Percentiles rank a stretch among this genome's conserved stretches.
Evolutionary conservation across 2,329 filamentous ascomycete genomes (phyloP).

Genomic region (Diaporthe vexans): DNA sequence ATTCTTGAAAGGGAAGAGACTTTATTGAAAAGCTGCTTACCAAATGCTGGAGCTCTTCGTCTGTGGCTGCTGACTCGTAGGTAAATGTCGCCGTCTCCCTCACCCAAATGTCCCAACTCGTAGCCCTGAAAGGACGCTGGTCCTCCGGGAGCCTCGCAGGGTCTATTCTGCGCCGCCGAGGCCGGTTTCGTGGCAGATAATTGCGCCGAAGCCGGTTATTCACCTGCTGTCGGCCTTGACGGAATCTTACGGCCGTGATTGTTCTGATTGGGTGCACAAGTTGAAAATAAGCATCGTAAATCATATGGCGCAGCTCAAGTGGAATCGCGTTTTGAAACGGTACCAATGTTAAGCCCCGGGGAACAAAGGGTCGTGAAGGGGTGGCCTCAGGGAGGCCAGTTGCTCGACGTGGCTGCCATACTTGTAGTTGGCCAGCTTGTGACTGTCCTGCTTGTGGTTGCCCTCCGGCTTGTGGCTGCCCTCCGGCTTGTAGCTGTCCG

Average conservation of each 20-base stretch:
- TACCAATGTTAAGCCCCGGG: not conserved
- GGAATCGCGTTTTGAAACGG: not conserved
- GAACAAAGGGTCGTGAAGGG: not conserved
- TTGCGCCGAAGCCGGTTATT: not conserved
- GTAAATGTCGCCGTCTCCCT: not conserved
- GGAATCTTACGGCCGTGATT: not conserved
- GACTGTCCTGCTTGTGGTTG: not conserved
- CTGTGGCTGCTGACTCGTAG: not conserved
- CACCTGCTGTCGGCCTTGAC: not conserved
- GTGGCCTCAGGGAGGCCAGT: not conserved
- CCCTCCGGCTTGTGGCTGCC: not conserved
- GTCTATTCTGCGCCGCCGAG: not conserved
- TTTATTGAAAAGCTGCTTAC: not conserved
- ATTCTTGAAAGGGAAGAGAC: too few relatives aligned
- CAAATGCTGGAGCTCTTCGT: not conserved
- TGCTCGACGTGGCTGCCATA: not conserved
- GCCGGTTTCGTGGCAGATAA: not conserved
- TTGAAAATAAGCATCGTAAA: not conserved
- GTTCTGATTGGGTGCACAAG: not conserved
- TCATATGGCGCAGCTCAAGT: not conserved
- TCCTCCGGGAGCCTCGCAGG: not conserved
- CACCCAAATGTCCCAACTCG: not conserved
- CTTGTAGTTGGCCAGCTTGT: fast-evolving
- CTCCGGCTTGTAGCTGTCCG: not conserved
- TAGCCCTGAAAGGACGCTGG: not conserved